phyloP scores from a whole-genome alignment of 2,329 filamentous ascomycete species.

The Aspergillus clavatus region DNA sequence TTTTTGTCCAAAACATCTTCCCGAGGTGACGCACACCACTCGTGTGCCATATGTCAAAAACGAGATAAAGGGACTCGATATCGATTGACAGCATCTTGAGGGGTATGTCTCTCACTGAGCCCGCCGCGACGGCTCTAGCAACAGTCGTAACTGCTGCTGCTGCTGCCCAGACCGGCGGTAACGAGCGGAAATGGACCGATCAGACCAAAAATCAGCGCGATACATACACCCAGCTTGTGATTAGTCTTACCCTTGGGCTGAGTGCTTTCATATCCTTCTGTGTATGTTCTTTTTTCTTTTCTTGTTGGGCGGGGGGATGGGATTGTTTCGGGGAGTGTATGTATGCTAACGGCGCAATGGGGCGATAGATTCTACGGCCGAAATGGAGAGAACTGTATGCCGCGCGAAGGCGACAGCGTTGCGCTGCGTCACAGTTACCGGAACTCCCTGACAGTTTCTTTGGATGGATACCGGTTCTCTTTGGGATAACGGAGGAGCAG shows the following conservation, averaged over 20 bases:
- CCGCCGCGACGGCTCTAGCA: conserved; percentile 20
- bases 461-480: conserved; percentile 87
- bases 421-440: conserved; percentile 64
- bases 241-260: conserved; percentile 41
- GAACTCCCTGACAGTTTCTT: conserved; percentile 78
- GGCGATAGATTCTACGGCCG: conserved; percentile 69
- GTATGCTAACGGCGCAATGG: conserved; percentile 9
- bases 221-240: conserved; percentile 41
- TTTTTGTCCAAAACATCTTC: conserved; percentile 10
- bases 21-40: conserved; percentile 3
- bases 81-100: conserved; percentile 1
- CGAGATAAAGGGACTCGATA: neutral
- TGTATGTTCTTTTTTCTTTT: too few relatives aligned
- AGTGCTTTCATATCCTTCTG: conserved; percentile 45
- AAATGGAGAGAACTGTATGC: conserved; percentile 90
- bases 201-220: conserved; percentile 35
- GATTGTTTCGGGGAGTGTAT: neutral
- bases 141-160: conserved; percentile 20
- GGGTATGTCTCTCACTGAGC: conserved; percentile 29
- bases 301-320: too few relatives aligned
- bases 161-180: conserved; percentile 15
- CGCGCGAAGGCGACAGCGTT: conserved; percentile 72
- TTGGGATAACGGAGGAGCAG: conserved; percentile 80
- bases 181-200: conserved; percentile 24
- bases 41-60: conserved; percentile 12